A percentile compares a stretch with the other conserved stretches of the same genome.
phyloP scores from a whole-genome alignment of 352 stramenopile genomes.

The Aphanomyces astaci region DNA sequence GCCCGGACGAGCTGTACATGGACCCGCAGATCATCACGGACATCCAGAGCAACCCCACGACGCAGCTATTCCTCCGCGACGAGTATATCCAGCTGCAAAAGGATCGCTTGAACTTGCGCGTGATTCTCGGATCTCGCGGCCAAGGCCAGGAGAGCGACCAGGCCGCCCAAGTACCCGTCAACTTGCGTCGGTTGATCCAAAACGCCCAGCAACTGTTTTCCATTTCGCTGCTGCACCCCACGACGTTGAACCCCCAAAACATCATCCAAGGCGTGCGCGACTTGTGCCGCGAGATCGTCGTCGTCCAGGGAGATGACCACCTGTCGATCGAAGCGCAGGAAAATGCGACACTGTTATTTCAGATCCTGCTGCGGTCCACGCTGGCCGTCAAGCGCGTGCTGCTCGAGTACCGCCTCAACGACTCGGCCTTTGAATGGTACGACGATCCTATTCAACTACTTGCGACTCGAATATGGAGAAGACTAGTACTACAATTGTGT shows the following conservation, averaged over 20 bases:
- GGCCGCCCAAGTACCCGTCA: conserved; percentile 86
- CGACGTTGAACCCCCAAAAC: conserved; percentile 85
- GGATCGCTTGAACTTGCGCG: conserved; percentile 90
- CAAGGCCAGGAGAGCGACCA: conserved; percentile 90
- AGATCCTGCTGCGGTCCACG: conserved; percentile 94
- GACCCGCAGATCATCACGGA: conserved; percentile 82
- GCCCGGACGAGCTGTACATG: conserved; percentile 77
- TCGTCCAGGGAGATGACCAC: conserved; percentile 92
- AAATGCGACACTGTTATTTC: conserved; percentile 98
- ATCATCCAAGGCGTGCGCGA: conserved; percentile 89
- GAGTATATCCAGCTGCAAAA: conserved; percentile 92
- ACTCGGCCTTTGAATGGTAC: conserved; percentile 82
- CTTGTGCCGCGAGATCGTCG: conserved; percentile 92
- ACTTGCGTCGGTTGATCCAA: conserved; percentile 92
- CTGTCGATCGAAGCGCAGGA: conserved; percentile 95
- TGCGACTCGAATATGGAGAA: too few relatives aligned
- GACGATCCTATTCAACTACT: too few relatives aligned
- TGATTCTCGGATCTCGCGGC: conserved; percentile 94
- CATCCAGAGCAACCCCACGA: conserved; percentile 90
- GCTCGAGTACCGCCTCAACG: conserved; percentile 92
- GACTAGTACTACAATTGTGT: too few relatives aligned
- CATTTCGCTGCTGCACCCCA: conserved; percentile 90
- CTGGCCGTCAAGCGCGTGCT: conserved; percentile 95
- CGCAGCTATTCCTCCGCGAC: conserved; percentile 89
- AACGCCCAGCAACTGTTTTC: conserved; percentile 93